phyloP scores from a whole-genome alignment of 805 yeast genomes.

The Zygoascus biomembranicola region DNA sequence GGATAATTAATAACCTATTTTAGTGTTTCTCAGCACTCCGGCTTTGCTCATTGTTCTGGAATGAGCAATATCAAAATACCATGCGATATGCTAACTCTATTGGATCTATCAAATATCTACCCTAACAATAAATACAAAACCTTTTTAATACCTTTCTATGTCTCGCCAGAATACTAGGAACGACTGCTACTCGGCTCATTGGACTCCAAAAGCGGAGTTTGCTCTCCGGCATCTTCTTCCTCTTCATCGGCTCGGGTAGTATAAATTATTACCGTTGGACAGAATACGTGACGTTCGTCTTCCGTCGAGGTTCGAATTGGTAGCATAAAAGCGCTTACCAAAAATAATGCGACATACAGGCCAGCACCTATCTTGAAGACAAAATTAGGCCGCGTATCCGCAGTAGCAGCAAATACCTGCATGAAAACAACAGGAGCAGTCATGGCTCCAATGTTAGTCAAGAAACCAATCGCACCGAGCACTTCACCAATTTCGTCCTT shows the following conservation, averaged over 20 bases:
- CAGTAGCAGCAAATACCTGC: conserved; percentile 15
- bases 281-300: background rate
- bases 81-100: no score
- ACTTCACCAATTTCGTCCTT: conserved; percentile 3
- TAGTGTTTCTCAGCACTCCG: no score
- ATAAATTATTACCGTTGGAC: background rate
- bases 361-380: conserved; percentile 15
- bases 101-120: no score
- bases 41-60: no score
- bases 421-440: conserved; percentile 14
- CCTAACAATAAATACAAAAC: no score
- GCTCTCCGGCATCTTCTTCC: background rate
- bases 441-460: conserved; percentile 8
- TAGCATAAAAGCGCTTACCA: background rate
- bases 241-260: background rate
- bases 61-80: no score
- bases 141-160: no score
- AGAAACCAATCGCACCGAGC: background rate
- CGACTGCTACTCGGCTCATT: no score
- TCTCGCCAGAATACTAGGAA: no score
- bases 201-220: background rate
- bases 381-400: conserved; percentile 13
- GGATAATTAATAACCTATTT: no score
- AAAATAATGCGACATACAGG: conserved; percentile 5
- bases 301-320: background rate